Conservation (phyloP, 2,329 filamentous ascomycete genomes). For the Cadophora malorum region DNA sequence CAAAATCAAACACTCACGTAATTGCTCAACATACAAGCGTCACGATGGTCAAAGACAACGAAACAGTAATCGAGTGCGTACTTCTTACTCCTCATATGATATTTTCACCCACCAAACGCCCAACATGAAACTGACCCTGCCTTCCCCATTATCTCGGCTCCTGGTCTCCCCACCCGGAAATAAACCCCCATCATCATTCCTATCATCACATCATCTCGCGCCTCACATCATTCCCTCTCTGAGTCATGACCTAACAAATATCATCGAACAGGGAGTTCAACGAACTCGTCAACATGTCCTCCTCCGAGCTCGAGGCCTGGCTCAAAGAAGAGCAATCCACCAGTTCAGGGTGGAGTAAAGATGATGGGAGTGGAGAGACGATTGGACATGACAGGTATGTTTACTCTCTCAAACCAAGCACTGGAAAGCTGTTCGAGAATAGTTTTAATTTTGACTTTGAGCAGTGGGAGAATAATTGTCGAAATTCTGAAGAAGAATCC, state of each 20-base stretch:
- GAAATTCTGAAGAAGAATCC: slow-evolving; percentile 68
- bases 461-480: slow-evolving; percentile 67
- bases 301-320: slow-evolving; percentile 66
- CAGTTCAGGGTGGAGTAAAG: slow-evolving; percentile 65
- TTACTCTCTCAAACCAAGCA: background rate
- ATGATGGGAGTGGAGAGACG: slow-evolving; percentile 63
- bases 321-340: slow-evolving; percentile 63
- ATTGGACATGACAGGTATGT: slow-evolving; percentile 64
- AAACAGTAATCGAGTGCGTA: slow-evolving; percentile 58
- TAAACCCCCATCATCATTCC: too few relatives aligned
- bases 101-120: too few relatives aligned
- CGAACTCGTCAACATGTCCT: slow-evolving; percentile 69
- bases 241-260: too few relatives aligned
- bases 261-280: slow-evolving; percentile 74
- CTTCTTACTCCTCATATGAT: too few relatives aligned
- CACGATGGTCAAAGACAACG: slow-evolving; percentile 59
- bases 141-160: too few relatives aligned
- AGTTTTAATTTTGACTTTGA: background rate
- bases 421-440: background rate
- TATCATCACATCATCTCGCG: too few relatives aligned
- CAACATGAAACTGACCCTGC: too few relatives aligned
- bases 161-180: too few relatives aligned
- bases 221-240: too few relatives aligned
- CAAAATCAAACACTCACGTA: too few relatives aligned
- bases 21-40: too few relatives aligned